Evolutionary conservation across 345 rosid genomes (phyloP).

Genomic region (Citrus australasica): DNA sequence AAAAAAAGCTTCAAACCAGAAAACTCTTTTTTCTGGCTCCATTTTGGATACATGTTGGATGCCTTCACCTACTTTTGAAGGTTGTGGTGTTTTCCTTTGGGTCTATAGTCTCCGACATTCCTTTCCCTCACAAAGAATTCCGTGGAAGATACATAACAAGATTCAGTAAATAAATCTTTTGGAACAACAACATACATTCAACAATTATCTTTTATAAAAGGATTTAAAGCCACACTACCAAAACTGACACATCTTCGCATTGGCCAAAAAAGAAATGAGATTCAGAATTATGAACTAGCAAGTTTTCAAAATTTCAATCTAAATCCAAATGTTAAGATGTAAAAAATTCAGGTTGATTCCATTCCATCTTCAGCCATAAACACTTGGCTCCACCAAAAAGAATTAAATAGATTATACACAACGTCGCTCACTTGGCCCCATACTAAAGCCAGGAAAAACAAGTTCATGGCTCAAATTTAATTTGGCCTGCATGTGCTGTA

Average conservation of each 20-base stretch:
- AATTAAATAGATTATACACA: background rate
- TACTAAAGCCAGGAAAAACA: background rate
- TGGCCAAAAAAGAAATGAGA: background rate
- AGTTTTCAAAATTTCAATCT: background rate
- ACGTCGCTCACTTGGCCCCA: background rate
- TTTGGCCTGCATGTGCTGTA: too few species aligned
- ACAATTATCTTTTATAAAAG: background rate
- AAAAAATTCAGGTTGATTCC: background rate
- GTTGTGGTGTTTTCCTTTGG: constrained; percentile 45
- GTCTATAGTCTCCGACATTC: constrained; percentile 63
- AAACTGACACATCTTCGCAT: background rate
- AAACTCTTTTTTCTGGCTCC: constrained; percentile 10
- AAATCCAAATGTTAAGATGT: background rate
- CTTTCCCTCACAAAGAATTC: constrained; percentile 67
- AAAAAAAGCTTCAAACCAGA: too few species aligned
- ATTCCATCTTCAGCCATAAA: background rate
- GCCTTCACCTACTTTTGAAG: constrained; percentile 27
- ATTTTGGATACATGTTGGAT: constrained; percentile 32
- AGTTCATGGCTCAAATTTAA: background rate
- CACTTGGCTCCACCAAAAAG: background rate
- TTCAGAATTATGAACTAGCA: background rate
- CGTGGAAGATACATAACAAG: background rate
- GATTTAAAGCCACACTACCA: background rate
- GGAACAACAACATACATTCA: background rate
- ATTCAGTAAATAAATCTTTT: background rate